Evolutionary conservation across 208 protist genomes (phyloP).

Genomic region (Crithidia expoeki): DNA sequence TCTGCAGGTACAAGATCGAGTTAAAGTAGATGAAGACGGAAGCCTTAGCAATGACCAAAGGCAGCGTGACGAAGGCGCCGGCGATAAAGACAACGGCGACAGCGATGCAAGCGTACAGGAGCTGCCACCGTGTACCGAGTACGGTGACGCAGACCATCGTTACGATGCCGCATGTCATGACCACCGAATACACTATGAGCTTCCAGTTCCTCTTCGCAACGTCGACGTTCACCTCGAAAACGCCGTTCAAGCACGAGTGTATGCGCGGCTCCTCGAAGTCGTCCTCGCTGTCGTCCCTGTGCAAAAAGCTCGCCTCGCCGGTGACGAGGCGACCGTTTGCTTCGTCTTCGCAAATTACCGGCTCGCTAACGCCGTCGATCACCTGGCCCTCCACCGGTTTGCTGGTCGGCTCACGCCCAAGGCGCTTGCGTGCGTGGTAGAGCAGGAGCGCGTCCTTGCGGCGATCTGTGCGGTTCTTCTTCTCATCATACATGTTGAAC

Average conservation of each 20-base stretch:
- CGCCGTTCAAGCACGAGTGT: constrained; percentile 34
- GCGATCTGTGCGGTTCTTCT: constrained; percentile 56
- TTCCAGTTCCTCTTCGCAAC: constrained; percentile 51
- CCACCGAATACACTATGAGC: constrained; percentile 52
- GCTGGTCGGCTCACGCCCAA: constrained; percentile 7
- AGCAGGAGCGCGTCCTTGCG: constrained; percentile 16
- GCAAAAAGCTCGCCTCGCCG: background rate
- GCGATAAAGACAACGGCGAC: constrained; percentile 41
- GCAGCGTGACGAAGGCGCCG: constrained; percentile 64
- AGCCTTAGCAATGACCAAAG: constrained; percentile 65
- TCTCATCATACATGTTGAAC: constrained; percentile 78
- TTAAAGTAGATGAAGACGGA: constrained; percentile 63
- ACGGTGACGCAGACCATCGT: constrained; percentile 50
- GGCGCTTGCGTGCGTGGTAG: background rate
- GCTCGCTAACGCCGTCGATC: constrained; percentile 2
- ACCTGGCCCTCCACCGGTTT: constrained; percentile 3
- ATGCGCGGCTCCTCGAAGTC: constrained; percentile 8
- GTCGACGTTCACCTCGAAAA: constrained; percentile 69
- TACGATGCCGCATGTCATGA: constrained; percentile 55
- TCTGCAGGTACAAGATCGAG: constrained; percentile 56
- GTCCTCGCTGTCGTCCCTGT: constrained; percentile 7
- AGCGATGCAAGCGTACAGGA: constrained; percentile 40
- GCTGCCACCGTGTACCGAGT: constrained; percentile 34
- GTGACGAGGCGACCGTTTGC: background rate
- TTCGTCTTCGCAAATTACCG: background rate